phyloP scores from a whole-genome alignment of 768 basidiomycete species.

The Kwoniella botswanensis region DNA sequence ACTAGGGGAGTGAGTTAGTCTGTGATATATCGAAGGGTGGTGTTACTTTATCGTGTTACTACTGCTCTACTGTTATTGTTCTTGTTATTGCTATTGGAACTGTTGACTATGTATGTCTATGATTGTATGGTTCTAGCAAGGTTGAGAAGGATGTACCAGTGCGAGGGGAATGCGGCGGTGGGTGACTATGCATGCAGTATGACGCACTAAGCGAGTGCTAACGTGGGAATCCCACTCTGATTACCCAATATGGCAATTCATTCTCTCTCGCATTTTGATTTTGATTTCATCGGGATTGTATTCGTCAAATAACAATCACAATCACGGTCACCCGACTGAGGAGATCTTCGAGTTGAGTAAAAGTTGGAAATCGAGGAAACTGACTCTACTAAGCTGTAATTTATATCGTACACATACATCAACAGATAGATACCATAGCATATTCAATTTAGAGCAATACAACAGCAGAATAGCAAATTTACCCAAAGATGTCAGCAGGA shows the following conservation, averaged over 20 bases:
- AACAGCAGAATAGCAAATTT: background rate
- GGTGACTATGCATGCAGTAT: background rate
- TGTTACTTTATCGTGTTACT: too few relatives aligned
- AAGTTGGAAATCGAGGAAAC: background rate
- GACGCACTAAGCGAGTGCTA: background rate
- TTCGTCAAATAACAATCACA: background rate
- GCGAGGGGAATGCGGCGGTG: too few relatives aligned
- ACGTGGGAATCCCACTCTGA: background rate
- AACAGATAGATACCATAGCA: background rate
- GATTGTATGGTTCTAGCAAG: too few relatives aligned
- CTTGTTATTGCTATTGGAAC: too few relatives aligned
- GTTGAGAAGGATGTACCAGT: too few relatives aligned
- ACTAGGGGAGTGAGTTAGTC: background rate
- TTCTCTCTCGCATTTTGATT: background rate
- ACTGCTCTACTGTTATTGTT: too few relatives aligned
- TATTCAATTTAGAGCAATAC: background rate
- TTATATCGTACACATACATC: background rate
- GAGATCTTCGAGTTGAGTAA: background rate
- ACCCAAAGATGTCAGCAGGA: conserved; percentile 15
- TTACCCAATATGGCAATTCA: background rate
- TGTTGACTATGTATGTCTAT: too few relatives aligned
- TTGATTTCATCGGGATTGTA: conserved; percentile 5
- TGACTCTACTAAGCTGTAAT: background rate
- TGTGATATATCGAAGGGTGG: too few relatives aligned
- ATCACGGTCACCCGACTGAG: too few relatives aligned